These are phyloP conservation scores for Raffaelea ambrosiae DNA, from an alignment of 2,329 filamentous ascomycete species.

Conservation along the genomic window DNA sequence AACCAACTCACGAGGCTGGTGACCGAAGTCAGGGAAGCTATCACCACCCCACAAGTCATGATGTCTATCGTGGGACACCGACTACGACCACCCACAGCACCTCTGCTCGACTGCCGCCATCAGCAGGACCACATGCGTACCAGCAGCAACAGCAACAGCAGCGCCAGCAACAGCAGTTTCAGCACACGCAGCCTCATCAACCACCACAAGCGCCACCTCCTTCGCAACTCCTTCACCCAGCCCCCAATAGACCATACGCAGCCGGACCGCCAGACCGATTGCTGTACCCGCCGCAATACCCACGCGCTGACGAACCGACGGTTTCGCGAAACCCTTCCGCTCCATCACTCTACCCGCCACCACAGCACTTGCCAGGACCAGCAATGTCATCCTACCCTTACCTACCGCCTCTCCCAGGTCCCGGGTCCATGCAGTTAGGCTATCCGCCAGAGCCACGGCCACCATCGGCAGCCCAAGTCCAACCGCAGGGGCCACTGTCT, in stretches of 20 bases:
- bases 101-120: not conserved
- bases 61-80: conserved; percentile 37
- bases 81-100: not conserved
- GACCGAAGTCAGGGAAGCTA: conserved; percentile 44
- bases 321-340: conserved; percentile 19
- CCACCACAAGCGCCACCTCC: not conserved
- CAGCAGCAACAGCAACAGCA: not conserved
- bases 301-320: conserved; percentile 23
- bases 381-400: conserved; percentile 22
- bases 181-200: not conserved
- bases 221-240: not conserved
- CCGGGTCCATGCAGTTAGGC: conserved; percentile 10
- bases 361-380: conserved; percentile 18
- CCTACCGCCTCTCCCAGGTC: conserved; percentile 16
- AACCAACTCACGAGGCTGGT: conserved; percentile 47
- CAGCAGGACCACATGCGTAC: not conserved
- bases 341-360: conserved; percentile 20
- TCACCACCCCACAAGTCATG: conserved; percentile 31
- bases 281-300: conserved; percentile 25
- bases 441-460: conserved; percentile 13
- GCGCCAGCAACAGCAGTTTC: not conserved
- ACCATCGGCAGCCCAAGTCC: conserved; percentile 34
- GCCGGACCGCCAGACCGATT: conserved; percentile 29
- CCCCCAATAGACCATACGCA: too few relatives aligned
- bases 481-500: conserved; percentile 15